Percentiles rank a stretch among this genome's conserved stretches.
These are phyloP conservation scores for Chalciporus piperatoides DNA, from an alignment of 1,284 basidiomycete genomes.

Conservation along the genomic window DNA sequence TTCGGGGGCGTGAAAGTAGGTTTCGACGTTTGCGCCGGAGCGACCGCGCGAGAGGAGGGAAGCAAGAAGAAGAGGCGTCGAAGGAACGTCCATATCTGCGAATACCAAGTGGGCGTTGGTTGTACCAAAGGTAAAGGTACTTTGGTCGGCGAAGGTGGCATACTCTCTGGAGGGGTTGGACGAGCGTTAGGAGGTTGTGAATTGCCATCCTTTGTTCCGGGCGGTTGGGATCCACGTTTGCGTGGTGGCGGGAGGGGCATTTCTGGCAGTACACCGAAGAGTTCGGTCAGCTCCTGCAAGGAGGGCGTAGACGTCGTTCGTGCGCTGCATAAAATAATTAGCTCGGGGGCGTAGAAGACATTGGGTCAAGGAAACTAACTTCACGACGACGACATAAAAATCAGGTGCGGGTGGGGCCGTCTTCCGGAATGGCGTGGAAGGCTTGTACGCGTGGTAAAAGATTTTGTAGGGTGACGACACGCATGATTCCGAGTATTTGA, in stretches of 20 bases:
- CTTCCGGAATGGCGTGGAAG: constrained; percentile 80
- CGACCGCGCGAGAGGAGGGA: constrained; percentile 12
- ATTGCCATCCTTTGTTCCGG: constrained; percentile 17
- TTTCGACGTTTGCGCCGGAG: constrained; percentile 25
- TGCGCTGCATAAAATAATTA: constrained; percentile 44
- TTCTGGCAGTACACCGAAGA: constrained; percentile 63
- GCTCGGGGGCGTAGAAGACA: background rate
- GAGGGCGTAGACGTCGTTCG: constrained; percentile 71
- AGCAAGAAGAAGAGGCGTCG: constrained; percentile 12
- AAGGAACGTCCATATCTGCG: background rate
- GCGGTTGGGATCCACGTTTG: constrained; percentile 27
- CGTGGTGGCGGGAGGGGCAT: constrained; percentile 53
- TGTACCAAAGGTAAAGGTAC: background rate
- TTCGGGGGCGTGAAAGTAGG: constrained; percentile 37
- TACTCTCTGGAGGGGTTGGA: constrained; percentile 11
- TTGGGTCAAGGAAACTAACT: constrained; percentile 49
- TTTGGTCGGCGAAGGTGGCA: background rate
- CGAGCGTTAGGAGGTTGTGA: constrained; percentile 10
- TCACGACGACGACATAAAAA: constrained; percentile 82
- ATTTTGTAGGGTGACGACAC: constrained; percentile 65
- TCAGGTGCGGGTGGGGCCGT: constrained; percentile 79
- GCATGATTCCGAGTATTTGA: background rate
- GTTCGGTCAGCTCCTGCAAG: constrained; percentile 58
- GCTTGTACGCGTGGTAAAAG: constrained; percentile 94
- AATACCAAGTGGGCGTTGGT: background rate